These are phyloP conservation scores for Suillus alpinus DNA, from an alignment of 768 basidiomycete genomes.

Conservation along the genomic window DNA sequence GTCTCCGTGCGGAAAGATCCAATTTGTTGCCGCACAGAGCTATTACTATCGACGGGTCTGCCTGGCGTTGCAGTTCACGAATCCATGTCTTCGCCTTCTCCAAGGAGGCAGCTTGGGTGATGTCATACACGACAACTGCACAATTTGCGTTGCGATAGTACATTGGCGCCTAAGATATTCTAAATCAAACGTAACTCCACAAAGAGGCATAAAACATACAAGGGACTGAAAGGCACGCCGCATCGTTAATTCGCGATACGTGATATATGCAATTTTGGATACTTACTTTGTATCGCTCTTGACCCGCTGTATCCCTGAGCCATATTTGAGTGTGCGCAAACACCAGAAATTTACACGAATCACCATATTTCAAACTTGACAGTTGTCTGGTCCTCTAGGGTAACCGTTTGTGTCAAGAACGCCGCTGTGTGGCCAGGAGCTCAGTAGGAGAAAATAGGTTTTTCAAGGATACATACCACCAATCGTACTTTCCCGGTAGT, in stretches of 20 bases:
- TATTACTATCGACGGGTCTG: slow-evolving; percentile 95
- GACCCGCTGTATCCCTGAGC: slow-evolving; percentile 89
- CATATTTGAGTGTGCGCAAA: slow-evolving; percentile 2
- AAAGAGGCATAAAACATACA: slow-evolving; percentile 31
- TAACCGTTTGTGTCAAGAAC: slow-evolving; percentile 97
- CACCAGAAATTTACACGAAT: slow-evolving; percentile 20
- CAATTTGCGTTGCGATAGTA: slow-evolving; percentile 96
- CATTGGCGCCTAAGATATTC: slow-evolving; percentile 73
- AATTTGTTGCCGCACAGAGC: slow-evolving; percentile 95
- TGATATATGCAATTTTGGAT: neutral
- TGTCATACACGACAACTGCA: slow-evolving; percentile 94
- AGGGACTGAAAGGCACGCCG: slow-evolving; percentile 35
- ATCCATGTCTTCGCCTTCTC: slow-evolving; percentile 98
- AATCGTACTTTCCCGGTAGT: slow-evolving; percentile 93
- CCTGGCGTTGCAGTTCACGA: slow-evolving; percentile 93
- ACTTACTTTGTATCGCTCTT: slow-evolving; percentile 88
- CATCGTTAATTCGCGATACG: slow-evolving; percentile 2
- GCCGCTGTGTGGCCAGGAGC: slow-evolving; percentile 58
- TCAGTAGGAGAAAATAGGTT: slow-evolving; percentile 11
- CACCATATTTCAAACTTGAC: slow-evolving; percentile 99
- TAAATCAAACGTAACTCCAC: slow-evolving; percentile 1
- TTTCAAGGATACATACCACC: slow-evolving; percentile 54
- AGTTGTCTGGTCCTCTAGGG: slow-evolving; percentile 80
- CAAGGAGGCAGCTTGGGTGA: slow-evolving; percentile 86
- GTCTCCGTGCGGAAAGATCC: slow-evolving; percentile 81